Percentiles rank a stretch among this genome's conserved stretches.
phyloP scores from a whole-genome alignment of 1,284 basidiomycete genomes.

The Irpex sp. region DNA sequence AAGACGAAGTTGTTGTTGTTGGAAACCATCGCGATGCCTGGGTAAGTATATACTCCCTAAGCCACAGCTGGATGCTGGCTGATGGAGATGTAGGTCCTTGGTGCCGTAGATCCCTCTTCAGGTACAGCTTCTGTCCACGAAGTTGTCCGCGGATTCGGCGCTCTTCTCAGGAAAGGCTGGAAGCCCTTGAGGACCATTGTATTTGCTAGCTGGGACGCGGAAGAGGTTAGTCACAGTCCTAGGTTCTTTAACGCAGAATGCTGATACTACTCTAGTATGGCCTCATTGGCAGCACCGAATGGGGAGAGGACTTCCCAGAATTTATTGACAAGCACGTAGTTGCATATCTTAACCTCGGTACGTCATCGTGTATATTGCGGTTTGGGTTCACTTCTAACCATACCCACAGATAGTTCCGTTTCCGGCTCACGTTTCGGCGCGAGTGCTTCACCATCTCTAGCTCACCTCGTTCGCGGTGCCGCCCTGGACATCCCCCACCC shows the following conservation, averaged over 20 bases:
- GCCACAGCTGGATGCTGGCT: neutral
- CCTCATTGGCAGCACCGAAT: conserved; percentile 85
- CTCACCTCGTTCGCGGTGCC: conserved; percentile 62
- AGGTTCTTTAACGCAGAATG: too few relatives aligned
- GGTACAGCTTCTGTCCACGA: conserved; percentile 86
- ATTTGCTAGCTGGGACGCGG: conserved; percentile 92
- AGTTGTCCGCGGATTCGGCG: conserved; percentile 79
- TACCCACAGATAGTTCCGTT: conserved; percentile 54
- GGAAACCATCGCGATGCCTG: conserved; percentile 82
- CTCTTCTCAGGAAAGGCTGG: conserved; percentile 76
- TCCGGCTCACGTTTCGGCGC: conserved; percentile 64
- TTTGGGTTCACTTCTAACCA: neutral
- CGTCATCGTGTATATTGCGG: conserved; percentile 16
- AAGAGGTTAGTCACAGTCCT: too few relatives aligned
- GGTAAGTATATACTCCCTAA: too few relatives aligned
- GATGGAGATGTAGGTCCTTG: conserved; percentile 42
- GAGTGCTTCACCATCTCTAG: conserved; percentile 74
- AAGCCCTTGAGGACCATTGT: conserved; percentile 85
- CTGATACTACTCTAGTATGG: too few relatives aligned
- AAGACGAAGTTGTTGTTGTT: conserved; percentile 82
- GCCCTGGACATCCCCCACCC: conserved; percentile 75
- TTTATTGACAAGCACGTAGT: conserved; percentile 80
- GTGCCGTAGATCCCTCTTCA: conserved; percentile 83
- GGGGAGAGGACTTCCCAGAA: conserved; percentile 84
- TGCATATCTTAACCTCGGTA: conserved; percentile 85